Evolutionary conservation across 495 filamentous ascomycete genomes (phyloP).

Genomic region (Xylaria telfairii): DNA sequence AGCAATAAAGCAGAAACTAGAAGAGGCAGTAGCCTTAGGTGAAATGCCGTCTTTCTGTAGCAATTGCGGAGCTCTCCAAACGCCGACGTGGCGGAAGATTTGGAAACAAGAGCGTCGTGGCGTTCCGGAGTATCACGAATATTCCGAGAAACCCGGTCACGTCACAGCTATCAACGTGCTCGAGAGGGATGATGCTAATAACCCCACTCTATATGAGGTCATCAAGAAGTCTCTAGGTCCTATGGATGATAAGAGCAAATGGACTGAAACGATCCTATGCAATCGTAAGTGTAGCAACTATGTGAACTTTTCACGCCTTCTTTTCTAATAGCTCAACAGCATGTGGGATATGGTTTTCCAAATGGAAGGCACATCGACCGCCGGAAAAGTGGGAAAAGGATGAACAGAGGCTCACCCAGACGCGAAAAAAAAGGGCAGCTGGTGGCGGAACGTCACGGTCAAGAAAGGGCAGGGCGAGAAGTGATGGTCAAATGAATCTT

Average conservation of each 20-base stretch:
- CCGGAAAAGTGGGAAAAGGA: constrained; percentile 81
- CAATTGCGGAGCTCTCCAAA: constrained; percentile 94
- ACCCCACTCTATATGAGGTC: constrained; percentile 66
- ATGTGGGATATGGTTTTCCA: constrained; percentile 92
- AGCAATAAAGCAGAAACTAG: constrained; percentile 67
- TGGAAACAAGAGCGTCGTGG: constrained; percentile 73
- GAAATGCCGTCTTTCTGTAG: constrained; percentile 83
- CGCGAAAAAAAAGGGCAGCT: constrained; percentile 52
- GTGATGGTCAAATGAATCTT: constrained; percentile 44
- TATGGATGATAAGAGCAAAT: constrained; percentile 66
- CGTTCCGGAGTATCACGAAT: constrained; percentile 63
- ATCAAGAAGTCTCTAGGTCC: constrained; percentile 76
- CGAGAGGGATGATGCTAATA: constrained; percentile 63
- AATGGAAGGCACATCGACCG: constrained; percentile 84
- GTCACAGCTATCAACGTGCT: constrained; percentile 71
- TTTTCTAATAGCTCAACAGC: constrained; percentile 49
- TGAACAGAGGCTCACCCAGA: constrained; percentile 54
- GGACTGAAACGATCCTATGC: constrained; percentile 76
- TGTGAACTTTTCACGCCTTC: background rate
- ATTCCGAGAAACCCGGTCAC: constrained; percentile 68
- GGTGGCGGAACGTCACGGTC: constrained; percentile 45
- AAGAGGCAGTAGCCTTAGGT: constrained; percentile 70
- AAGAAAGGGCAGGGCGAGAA: constrained; percentile 53
- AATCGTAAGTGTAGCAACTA: constrained; percentile 69
- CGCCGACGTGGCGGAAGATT: constrained; percentile 91